A percentile compares a stretch with the other conserved stretches of the same genome.
Evolutionary conservation across 2,329 filamentous ascomycete species (phyloP).

Genomic region (Basipetospora chlamydospora): DNA sequence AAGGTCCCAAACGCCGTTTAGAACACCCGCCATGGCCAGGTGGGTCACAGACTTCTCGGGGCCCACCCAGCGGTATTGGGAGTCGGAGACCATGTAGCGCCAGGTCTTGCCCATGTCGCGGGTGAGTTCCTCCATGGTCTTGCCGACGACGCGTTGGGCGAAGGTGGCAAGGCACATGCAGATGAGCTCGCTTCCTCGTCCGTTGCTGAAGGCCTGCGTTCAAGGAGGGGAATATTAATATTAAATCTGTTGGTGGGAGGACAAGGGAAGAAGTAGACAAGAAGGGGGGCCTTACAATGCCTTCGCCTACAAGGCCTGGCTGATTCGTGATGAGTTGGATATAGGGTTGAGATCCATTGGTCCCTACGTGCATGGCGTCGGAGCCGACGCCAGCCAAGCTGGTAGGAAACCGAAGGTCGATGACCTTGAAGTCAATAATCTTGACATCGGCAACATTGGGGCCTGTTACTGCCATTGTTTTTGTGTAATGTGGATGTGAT

Average conservation of each 20-base stretch:
- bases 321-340: conserved; percentile 9
- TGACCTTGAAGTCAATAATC: conserved; percentile 8
- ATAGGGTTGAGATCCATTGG: conserved; percentile 9
- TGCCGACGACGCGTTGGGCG: conserved; percentile 6
- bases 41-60: conserved; percentile 60
- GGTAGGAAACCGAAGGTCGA: conserved; percentile 10
- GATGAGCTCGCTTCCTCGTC: conserved; percentile 6
- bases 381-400: conserved; percentile 10
- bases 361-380: conserved; percentile 11
- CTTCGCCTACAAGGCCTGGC: conserved; percentile 7
- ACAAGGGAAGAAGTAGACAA: not conserved
- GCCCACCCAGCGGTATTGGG: conserved; percentile 56
- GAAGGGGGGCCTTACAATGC: conserved; percentile 7
- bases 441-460: conserved; percentile 7
- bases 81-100: conserved; percentile 54
- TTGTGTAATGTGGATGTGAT: no score
- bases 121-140: conserved; percentile 8
- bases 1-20: conserved; percentile 58
- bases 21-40: conserved; percentile 50
- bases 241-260: no score
- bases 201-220: conserved; percentile 6
- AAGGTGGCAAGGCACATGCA: conserved; percentile 6
- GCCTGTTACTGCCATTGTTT: not conserved
- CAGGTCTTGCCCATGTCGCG: conserved; percentile 54
- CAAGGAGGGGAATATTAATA: not conserved